Base-by-base conservation (phyloP, 2,329 filamentous ascomycete species). In the Xylaria sp. region DNA sequence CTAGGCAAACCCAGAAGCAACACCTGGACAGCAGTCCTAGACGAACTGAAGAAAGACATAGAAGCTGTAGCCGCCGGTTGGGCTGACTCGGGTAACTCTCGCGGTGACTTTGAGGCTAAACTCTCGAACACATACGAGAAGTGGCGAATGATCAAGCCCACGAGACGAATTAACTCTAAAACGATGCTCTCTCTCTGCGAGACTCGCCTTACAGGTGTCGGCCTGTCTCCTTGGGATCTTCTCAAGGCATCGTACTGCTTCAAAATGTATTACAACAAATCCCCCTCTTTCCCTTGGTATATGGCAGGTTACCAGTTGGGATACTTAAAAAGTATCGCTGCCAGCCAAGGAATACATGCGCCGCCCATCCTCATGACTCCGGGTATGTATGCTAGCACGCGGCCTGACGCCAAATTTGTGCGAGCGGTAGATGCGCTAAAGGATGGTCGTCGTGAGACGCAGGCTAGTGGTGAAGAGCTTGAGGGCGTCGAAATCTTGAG, bases 201-300 rank as follows among this genome's bases (percentile, higher is more conserved):
- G 35, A 60, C 63, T 1, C 67, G 68, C 43, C 60, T 74, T 4
- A 43, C 61, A 1, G 64, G 70, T 5, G 58, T 69, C 0, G 73
- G 74, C 1, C 55, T 76, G 10, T 79, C 76, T 25, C 70, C 65
- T 3, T 87, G 83, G 83, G 75, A 77, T 3, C 70, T 83, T 2
- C 71, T 86, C 15, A 83, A 83, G 59, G 84, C 84, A 0, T 84
- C 83, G 1, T 74, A 74, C 3, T 72, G 77, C 3, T 85, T 83
- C 68, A 78, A 77, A 41, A 40, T 74, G n/a, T 76, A 73, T 35
- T 74, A 78, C 64, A 52, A 61, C 0, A 59, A 3, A 0, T 60
- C 52, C 0, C 58, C 71, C 0, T 66, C 41, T 0, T 80, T 85
- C 54, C 68, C 76, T 1, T 86, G 82, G 81, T 71, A 71, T 10